These are phyloP conservation scores for Malus hybrid DNA, from an alignment of 331 rosid species.

Conservation along the genomic window DNA sequence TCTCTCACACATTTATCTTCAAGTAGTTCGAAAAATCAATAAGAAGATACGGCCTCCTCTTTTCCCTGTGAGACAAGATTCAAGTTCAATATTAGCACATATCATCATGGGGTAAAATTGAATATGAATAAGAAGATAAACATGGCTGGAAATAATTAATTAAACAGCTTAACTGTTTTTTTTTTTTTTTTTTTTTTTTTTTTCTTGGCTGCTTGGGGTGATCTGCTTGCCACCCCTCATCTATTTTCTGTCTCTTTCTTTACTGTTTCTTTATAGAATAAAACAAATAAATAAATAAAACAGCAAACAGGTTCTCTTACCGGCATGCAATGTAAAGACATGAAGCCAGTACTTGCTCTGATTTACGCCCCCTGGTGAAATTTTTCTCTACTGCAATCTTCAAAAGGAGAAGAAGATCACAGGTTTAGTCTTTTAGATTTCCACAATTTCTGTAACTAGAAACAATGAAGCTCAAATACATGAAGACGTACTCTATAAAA, in stretches of 20 bases:
- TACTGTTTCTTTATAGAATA: background rate
- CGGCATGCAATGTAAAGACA: constrained; percentile 92
- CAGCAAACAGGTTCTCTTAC: constrained; percentile 25
- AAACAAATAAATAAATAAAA: background rate
- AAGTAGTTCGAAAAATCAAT: constrained; percentile 78
- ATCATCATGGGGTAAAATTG: background rate
- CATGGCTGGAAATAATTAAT: background rate
- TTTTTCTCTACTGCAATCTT: constrained; percentile 74
- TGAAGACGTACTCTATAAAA: constrained; percentile 52
- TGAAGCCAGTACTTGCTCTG: constrained; percentile 73
- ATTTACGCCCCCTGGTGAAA: constrained; percentile 80
- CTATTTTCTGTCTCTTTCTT: background rate
- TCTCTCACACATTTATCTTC: constrained; percentile 71
- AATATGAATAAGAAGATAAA: background rate
- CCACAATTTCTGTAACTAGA: background rate
- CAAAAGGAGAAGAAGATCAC: constrained; percentile 21
- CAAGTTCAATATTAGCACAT: background rate
- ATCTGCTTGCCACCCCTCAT: background rate
- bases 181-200: background rate
- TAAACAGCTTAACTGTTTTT: background rate
- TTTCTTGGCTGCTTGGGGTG: background rate
- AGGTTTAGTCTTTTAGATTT: background rate
- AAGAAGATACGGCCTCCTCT: constrained; percentile 74
- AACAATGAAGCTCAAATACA: background rate
- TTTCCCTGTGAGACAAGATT: constrained; percentile 41